A percentile compares a stretch with the other conserved stretches of the same genome.
Conservation (phyloP, 306 rosid species). For the Vachellia pachyceras region DNA sequence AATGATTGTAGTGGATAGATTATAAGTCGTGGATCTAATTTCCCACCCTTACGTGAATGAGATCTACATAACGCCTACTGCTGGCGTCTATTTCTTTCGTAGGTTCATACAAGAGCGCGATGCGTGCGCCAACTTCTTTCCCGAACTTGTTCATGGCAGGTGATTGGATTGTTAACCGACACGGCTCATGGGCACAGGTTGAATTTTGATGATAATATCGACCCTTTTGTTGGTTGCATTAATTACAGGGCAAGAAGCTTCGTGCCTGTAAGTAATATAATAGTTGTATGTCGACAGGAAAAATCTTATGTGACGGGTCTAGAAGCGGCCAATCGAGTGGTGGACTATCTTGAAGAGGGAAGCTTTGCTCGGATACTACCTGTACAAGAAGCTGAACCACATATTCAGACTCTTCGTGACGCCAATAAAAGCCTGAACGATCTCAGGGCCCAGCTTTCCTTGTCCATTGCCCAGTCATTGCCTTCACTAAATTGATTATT, state of each 20-base stretch:
- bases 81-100: background rate
- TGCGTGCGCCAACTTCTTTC: constrained; percentile 56
- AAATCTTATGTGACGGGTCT: constrained; percentile 64
- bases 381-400: constrained; percentile 63
- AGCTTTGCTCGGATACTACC: constrained; percentile 61
- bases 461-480: constrained; percentile 45
- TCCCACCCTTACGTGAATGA: background rate
- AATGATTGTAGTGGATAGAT: background rate
- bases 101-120: constrained; percentile 65
- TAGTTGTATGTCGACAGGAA: constrained; percentile 46
- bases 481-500: constrained; percentile 30
- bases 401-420: constrained; percentile 54
- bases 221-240: background rate
- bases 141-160: constrained; percentile 68
- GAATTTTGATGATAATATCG: background rate
- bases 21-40: background rate
- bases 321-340: constrained; percentile 64
- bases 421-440: constrained; percentile 55
- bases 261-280: background rate
- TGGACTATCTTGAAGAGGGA: constrained; percentile 62
- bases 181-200: constrained; percentile 73
- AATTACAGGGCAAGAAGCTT: background rate
- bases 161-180: constrained; percentile 68
- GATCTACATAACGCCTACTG: background rate
- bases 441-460: constrained; percentile 50